Conservation (phyloP, 1,284 basidiomycete genomes). For the Cutaneotrichosporon sp. region DNA sequence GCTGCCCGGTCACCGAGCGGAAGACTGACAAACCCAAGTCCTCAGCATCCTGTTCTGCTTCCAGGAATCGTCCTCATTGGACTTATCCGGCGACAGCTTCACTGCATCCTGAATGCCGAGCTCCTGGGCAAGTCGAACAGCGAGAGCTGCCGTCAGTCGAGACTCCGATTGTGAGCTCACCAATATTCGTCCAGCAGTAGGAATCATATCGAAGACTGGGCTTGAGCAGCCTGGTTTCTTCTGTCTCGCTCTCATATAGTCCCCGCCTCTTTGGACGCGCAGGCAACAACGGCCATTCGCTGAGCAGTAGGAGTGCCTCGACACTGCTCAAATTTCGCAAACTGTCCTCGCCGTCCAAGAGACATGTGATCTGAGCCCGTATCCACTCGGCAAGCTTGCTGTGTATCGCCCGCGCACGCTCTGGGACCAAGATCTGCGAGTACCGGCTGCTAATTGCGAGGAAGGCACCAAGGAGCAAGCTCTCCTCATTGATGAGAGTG, state of each 20-base stretch:
- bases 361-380: conserved; percentile 2
- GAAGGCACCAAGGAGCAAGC: conserved; percentile 11
- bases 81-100: too few relatives aligned
- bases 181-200: conserved; percentile 13
- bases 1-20: too few relatives aligned
- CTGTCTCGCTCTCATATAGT: neutral
- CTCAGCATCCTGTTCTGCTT: conserved; percentile 10
- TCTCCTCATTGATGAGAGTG: conserved; percentile 8
- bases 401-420: conserved; percentile 4
- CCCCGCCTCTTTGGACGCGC: neutral
- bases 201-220: conserved; percentile 13
- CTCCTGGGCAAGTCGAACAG: conserved; percentile 15
- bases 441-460: conserved; percentile 14
- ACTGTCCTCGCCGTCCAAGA: conserved; percentile 12
- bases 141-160: neutral
- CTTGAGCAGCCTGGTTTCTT: conserved; percentile 7
- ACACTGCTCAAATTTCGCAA: conserved; percentile 8
- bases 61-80: too few relatives aligned
- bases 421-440: conserved; percentile 1
- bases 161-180: neutral
- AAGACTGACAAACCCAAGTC: conserved; percentile 15
- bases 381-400: conserved; percentile 10
- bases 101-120: conserved; percentile 6
- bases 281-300: conserved; percentile 17
- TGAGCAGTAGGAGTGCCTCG: conserved; percentile 14